Evolutionary conservation across 495 filamentous ascomycete species (phyloP), one percentile per base, ranked within the genome.

Genomic region (Penicillium longicatenatum): DNA sequence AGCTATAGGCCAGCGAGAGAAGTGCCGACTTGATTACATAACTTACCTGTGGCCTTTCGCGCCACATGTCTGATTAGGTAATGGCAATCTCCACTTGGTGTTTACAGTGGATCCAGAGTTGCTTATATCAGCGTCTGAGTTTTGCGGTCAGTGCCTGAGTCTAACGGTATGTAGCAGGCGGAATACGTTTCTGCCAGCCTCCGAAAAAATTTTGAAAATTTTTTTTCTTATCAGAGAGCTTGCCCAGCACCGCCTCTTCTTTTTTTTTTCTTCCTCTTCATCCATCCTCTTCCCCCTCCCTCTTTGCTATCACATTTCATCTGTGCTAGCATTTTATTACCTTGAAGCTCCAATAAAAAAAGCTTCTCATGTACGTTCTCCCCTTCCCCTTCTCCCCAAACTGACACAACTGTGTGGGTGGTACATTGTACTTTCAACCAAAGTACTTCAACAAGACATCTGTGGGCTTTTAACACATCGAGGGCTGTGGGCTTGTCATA

Each of bases 401-500:
- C 72, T 74, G 62, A 72, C 71, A 58, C 64, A 72, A 65, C 64
- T 67, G 66, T 64, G 68, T 71, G 68, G 69, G 70, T 50, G 64
- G 67, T 76, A 73, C 73, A 70, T 70, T 64, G 22, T 46, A 46
- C 43, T 46, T 46, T 46, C 10, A 46, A 48, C 21, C 39, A 64
- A 66, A 71, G 71, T 74, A 73, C 72, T 71, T 71, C 69, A 76
- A 72, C 70, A 76, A 12, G 74, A 77, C 71, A 74, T 60, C 69
- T 77, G 73, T 74, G 75, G 75, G 75, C 74, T 76, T 70, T 59
- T 68, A 49, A 45, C 64, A 74, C 73, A 76, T 69, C 68, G 75
- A 76, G 75, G 75, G 77, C 77, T 79, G 73, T 73, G 72, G 74
- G 75, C 74, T 78, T 73, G 66, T 69, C 58, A 70, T 75, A 75